phyloP scores from a whole-genome alignment of 1,139 yeast species.

The Insectozyma bohioensis region DNA sequence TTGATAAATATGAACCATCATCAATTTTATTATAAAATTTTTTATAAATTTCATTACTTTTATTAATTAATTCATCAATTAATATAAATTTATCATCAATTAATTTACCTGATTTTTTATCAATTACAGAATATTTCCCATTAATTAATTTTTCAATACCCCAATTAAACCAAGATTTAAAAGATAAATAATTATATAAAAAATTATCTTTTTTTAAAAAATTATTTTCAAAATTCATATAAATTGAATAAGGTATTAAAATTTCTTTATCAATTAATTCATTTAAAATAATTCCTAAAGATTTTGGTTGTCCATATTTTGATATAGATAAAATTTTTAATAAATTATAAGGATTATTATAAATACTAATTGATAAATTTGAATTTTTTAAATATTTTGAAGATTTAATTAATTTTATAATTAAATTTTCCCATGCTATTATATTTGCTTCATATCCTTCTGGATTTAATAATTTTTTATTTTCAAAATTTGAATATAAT shows the following conservation, averaged over 20 bases:
- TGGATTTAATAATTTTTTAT: conserved; percentile 51
- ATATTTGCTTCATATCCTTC: conserved; percentile 74
- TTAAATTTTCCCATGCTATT: conserved; percentile 53
- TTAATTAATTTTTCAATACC: conserved; percentile 6
- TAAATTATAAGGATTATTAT: conserved; percentile 24
- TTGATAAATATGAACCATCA: conserved; percentile 21
- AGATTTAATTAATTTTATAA: conserved; percentile 21
- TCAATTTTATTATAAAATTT: conserved; percentile 12
- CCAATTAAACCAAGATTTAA: conserved; percentile 24
- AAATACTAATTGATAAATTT: conserved; percentile 22
- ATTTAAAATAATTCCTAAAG: conserved; percentile 23
- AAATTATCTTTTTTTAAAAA: conserved; percentile 14
- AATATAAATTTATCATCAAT: conserved; percentile 26
- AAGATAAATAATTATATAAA: conserved; percentile 17
- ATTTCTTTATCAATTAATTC: conserved; percentile 24
- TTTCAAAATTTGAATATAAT: conserved; percentile 59
- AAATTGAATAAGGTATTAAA: conserved; percentile 26
- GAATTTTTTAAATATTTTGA: conserved; percentile 14
- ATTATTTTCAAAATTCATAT: conserved; percentile 12
- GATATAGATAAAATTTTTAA: conserved; percentile 23
- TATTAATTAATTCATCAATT: conserved; percentile 22
- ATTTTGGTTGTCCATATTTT: conserved; percentile 30
- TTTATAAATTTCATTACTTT: conserved; percentile 15
- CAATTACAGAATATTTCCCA: conserved; percentile 11
- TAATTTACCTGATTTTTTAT: conserved; percentile 18